Percentiles rank a stretch among this genome's conserved stretches.
Conservation (phyloP, 1,284 basidiomycete genomes). For the Austroboletus novae-zelandiae region DNA sequence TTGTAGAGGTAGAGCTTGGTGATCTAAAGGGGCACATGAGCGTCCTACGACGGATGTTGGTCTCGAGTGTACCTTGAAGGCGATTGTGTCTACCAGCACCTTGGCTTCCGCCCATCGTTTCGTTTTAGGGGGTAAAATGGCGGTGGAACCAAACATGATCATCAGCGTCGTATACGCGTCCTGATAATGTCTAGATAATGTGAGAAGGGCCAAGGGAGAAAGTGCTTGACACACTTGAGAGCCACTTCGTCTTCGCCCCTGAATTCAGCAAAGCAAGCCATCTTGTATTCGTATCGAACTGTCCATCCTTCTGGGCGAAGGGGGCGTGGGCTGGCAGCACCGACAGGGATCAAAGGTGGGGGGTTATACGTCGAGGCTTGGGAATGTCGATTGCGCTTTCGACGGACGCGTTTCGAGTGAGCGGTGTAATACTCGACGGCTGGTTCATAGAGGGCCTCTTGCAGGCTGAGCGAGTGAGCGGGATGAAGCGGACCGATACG, state of each 20-base stretch:
- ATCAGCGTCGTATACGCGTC: slow-evolving; percentile 82
- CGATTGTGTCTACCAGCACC: slow-evolving; percentile 90
- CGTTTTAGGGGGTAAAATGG: slow-evolving; percentile 85
- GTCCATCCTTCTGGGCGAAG: slow-evolving; percentile 89
- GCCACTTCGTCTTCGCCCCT: slow-evolving; percentile 88
- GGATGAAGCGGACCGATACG: neutral
- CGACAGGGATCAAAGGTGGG: slow-evolving; percentile 42
- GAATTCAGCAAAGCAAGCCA: slow-evolving; percentile 94
- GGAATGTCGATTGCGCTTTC: slow-evolving; percentile 81
- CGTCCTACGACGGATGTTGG: neutral
- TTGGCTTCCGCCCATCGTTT: slow-evolving; percentile 99
- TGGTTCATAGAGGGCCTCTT: slow-evolving; percentile 84
- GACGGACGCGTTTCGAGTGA: slow-evolving; percentile 86
- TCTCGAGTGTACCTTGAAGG: slow-evolving; percentile 61
- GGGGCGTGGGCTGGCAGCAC: slow-evolving; percentile 47
- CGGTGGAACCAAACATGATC: slow-evolving; percentile 85
- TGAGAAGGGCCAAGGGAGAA: slow-evolving; percentile 8
- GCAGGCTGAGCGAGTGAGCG: slow-evolving; percentile 53
- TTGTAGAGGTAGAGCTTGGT: slow-evolving; percentile 88
- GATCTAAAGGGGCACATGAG: slow-evolving; percentile 48
- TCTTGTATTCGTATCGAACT: slow-evolving; percentile 96
- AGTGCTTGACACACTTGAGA: slow-evolving; percentile 57
- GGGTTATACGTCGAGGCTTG: slow-evolving; percentile 47
- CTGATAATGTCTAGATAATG: slow-evolving; percentile 73
- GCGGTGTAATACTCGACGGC: slow-evolving; percentile 91